These are phyloP conservation scores for Fraxinus velutina DNA, from an alignment of 305 asterid species.

Conservation along the genomic window DNA sequence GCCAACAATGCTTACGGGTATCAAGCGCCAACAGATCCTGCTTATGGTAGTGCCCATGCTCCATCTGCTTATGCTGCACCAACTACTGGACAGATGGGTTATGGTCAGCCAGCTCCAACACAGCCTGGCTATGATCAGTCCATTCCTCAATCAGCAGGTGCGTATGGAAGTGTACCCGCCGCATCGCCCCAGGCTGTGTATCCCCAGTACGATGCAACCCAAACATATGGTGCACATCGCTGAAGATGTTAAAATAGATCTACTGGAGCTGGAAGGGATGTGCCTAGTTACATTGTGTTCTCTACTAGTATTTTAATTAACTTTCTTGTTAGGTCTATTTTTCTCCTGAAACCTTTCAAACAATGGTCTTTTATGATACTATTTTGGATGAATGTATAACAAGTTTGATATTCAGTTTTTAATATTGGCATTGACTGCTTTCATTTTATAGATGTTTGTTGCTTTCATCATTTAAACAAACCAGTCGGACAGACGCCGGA, in stretches of 20 bases:
- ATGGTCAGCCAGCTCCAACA: constrained; percentile 49
- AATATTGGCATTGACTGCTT: neutral
- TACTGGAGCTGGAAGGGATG: neutral
- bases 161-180: constrained; percentile 53
- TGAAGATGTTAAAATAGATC: constrained; percentile 23
- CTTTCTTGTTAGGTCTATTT: neutral
- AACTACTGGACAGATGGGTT: constrained; percentile 40
- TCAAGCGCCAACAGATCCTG: constrained; percentile 62
- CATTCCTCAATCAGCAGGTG: constrained; percentile 29
- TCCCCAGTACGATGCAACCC: constrained; percentile 66
- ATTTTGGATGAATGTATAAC: neutral
- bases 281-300: neutral
- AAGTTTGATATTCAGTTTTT: neutral
- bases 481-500: neutral
- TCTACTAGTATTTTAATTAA: neutral
- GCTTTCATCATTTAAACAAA: neutral
- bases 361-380: neutral
- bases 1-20: constrained; percentile 59
- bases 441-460: neutral
- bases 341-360: neutral
- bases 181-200: constrained; percentile 63
- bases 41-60: constrained; percentile 50
- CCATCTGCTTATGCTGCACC: neutral
- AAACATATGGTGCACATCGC: constrained; percentile 74
- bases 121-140: constrained; percentile 67